Evolutionary conservation across 75 land plant species (phyloP).

Genomic region (Isoetes taiwanensis): DNA sequence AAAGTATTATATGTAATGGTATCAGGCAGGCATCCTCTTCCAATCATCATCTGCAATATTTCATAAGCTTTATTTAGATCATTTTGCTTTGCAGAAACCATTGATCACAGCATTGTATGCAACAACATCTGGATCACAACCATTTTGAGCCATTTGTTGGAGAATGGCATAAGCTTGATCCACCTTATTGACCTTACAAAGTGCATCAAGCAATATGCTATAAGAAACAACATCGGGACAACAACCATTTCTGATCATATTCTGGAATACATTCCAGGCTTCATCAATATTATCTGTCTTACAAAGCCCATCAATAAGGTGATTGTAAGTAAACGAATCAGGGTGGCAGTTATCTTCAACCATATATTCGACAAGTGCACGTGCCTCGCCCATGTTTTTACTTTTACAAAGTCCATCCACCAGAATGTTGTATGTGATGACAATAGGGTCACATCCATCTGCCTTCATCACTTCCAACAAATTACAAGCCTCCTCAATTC

Average conservation of each 20-base stretch:
- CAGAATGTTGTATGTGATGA: slow-evolving; percentile 17
- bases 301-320: slow-evolving; percentile 20
- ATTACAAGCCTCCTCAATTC: slow-evolving; percentile 8
- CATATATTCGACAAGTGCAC: slow-evolving; percentile 11
- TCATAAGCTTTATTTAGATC: background rate
- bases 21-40: slow-evolving; percentile 17
- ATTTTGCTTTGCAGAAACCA: too few species aligned
- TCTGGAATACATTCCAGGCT: slow-evolving; percentile 32
- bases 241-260: slow-evolving; percentile 35
- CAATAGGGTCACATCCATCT: slow-evolving; percentile 10
- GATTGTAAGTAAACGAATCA: background rate
- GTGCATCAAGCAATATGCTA: slow-evolving; percentile 46
- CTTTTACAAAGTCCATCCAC: slow-evolving; percentile 17
- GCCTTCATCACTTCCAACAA: slow-evolving; percentile 17
- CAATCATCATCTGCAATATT: background rate
- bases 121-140: too few species aligned
- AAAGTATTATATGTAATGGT: slow-evolving; percentile 53
- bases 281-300: slow-evolving; percentile 31
- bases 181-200: slow-evolving; percentile 41
- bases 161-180: slow-evolving; percentile 39
- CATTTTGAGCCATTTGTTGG: slow-evolving; percentile 30
- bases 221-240: slow-evolving; percentile 36
- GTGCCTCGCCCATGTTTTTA: slow-evolving; percentile 16
- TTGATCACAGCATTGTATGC: too few species aligned
- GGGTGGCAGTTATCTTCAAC: background rate